Evolutionary conservation across 1,139 yeast genomes (phyloP), one percentile per base, ranked within the genome.

Genomic region (Pichia sp.): DNA sequence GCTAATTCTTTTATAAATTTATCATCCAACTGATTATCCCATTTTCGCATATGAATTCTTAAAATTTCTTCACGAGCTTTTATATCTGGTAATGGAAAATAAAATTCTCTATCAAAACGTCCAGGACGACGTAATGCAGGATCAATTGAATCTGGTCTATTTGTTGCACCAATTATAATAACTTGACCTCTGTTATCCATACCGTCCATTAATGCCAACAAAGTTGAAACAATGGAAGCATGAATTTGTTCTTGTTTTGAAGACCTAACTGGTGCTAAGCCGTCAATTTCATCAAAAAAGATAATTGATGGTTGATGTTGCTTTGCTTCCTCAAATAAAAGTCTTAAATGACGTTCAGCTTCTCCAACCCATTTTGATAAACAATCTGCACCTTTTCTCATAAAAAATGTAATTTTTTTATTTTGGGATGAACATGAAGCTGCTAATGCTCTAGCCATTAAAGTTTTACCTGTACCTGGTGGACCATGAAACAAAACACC

Each of bases 401-500:
- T 94, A 65, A 89, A 94, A 60, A 94, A 94, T 0, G 98, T 87
- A 46, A 94, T 90, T 57, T 92, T 92, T 49, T 85, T 70, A 37
- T 76, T 75, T 11, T 85, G 80, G 0, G 94, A 79, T 0, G 96
- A 85, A 58, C 96, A 90, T 55, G 95, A 85, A 1, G 97, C 92
- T 1, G 98, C 98, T 43, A 94, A 70, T 0, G 98, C 99, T 51
- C 98, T 71, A 0, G 98, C 98, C 96, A 94, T 89, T 43, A 94
- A 73, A 0, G 99, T 94, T 62, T 94, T 94, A 72, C 99, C 99
- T 0, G 98, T 94, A 54, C 99, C 99, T 1, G 99, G 99, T 4
- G 98, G 99, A 35, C 99, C 99, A 65, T 94, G 98, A 67, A 94
- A 94, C 45, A 94, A 67, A 1, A 94, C 99, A 51, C 99, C 99